Conservation (phyloP, 2,329 filamentous ascomycete genomes). For the Talaromyces pinophilus region DNA sequence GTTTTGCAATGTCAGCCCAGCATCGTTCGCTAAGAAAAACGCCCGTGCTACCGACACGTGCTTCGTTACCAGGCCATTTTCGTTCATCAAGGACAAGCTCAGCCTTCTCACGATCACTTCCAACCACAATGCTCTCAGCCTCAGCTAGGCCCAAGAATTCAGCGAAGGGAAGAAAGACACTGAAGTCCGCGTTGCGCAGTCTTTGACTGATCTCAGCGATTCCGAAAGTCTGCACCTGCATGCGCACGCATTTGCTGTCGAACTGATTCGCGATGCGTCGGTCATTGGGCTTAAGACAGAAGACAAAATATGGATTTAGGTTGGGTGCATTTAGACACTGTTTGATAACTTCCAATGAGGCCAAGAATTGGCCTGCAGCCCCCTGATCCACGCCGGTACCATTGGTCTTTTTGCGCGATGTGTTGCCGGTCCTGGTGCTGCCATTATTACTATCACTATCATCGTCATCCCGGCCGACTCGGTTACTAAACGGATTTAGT, state of each 20-base stretch:
- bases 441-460: conserved; percentile 41
- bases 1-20: conserved; percentile 85
- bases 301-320: conserved; percentile 92
- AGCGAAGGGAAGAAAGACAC: conserved; percentile 89
- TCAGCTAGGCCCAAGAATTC: conserved; percentile 92
- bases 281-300: conserved; percentile 97
- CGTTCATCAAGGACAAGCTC: conserved; percentile 90
- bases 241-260: conserved; percentile 95
- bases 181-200: conserved; percentile 90
- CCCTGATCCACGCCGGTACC: conserved; percentile 64
- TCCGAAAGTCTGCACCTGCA: conserved; percentile 90
- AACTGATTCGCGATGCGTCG: conserved; percentile 97
- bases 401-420: conserved; percentile 43
- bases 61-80: conserved; percentile 89
- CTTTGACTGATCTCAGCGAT: conserved; percentile 97
- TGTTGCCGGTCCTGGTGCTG: conserved; percentile 31
- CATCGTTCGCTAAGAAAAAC: conserved; percentile 94
- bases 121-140: conserved; percentile 79
- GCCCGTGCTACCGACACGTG: conserved; percentile 84
- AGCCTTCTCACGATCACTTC: conserved; percentile 87
- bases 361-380: conserved; percentile 87
- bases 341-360: conserved; percentile 84
- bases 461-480: conserved; percentile 44
- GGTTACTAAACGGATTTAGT: conserved; percentile 36
- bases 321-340: conserved; percentile 79